phyloP scores from a whole-genome alignment of 805 yeast species.

The Yarrowia yakushimensis region DNA sequence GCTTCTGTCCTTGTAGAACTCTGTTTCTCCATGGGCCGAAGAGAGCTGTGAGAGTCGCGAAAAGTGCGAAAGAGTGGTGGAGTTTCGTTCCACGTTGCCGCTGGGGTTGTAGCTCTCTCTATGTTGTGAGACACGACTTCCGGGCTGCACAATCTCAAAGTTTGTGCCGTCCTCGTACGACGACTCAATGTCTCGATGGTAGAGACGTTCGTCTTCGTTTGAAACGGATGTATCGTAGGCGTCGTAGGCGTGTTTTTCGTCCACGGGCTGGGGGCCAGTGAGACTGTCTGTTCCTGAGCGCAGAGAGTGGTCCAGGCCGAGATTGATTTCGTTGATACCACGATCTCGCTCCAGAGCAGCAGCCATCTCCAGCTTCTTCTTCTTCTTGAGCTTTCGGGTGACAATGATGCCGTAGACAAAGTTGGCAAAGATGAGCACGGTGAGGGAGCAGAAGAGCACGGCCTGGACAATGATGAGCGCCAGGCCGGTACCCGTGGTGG shows the following conservation, averaged over 20 bases:
- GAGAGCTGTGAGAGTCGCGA: not conserved
- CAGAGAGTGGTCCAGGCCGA: conserved; percentile 1
- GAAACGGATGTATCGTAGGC: not conserved
- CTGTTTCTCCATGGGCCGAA: not conserved
- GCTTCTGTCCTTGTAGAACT: conserved; percentile 12
- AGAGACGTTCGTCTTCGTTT: conserved; percentile 2
- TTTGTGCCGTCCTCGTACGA: conserved; percentile 2
- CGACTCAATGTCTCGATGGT: conserved; percentile 6
- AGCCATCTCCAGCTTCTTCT: conserved; percentile 9
- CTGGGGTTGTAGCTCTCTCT: not conserved
- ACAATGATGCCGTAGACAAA: conserved; percentile 14
- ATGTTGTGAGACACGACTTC: not conserved
- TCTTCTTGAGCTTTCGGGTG: conserved; percentile 10
- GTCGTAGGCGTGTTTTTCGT: not conserved
- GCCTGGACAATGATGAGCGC: conserved; percentile 36
- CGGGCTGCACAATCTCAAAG: not conserved
- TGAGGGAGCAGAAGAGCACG: conserved; percentile 33
- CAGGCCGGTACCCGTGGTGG: conserved; percentile 37
- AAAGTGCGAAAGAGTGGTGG: not conserved
- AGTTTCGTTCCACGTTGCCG: not conserved
- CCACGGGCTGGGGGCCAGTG: not conserved
- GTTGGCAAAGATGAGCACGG: conserved; percentile 31
- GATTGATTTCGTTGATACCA: not conserved
- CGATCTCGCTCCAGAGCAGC: conserved; percentile 18
- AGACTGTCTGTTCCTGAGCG: not conserved